These are phyloP conservation scores for Leptomonas pyrrhocoris DNA, from an alignment of 208 protist species.

Conservation along the genomic window DNA sequence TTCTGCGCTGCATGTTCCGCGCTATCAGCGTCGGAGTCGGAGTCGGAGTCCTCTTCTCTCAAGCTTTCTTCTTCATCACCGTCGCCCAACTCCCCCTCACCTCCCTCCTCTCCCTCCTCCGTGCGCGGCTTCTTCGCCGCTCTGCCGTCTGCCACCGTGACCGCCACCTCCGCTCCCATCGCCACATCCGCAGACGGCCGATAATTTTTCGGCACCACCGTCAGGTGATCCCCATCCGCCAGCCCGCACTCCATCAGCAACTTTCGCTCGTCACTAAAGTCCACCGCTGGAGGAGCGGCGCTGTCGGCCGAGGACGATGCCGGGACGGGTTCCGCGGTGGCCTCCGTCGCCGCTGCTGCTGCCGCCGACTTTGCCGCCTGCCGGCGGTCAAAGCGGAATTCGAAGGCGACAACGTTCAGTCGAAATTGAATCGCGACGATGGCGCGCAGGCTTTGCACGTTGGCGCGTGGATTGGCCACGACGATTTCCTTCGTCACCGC, in stretches of 20 bases:
- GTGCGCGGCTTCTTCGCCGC: slow-evolving; percentile 8
- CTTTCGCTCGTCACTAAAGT: slow-evolving; percentile 70
- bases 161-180: neutral
- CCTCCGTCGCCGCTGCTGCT: neutral
- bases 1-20: slow-evolving; percentile 31
- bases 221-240: slow-evolving; percentile 66
- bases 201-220: slow-evolving; percentile 49
- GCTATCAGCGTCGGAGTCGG: slow-evolving; percentile 12
- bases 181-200: neutral
- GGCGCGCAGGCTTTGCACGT: slow-evolving; percentile 72
- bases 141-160: neutral
- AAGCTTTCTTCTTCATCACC: slow-evolving; percentile 22
- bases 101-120: too few relatives aligned
- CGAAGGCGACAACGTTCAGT: slow-evolving; percentile 58
- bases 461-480: slow-evolving; percentile 76
- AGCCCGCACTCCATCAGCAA: slow-evolving; percentile 68
- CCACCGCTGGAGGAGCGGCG: slow-evolving; percentile 21
- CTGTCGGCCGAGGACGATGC: neutral
- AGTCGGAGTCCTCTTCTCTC: slow-evolving; percentile 26
- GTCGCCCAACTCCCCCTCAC: neutral
- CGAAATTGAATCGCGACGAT: slow-evolving; percentile 78
- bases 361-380: neutral
- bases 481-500: slow-evolving; percentile 69
- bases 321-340: neutral
- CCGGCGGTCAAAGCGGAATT: slow-evolving; percentile 37